These are phyloP conservation scores for Fusarium circinatum DNA, from an alignment of 2,329 filamentous ascomycete species.

Conservation along the genomic window DNA sequence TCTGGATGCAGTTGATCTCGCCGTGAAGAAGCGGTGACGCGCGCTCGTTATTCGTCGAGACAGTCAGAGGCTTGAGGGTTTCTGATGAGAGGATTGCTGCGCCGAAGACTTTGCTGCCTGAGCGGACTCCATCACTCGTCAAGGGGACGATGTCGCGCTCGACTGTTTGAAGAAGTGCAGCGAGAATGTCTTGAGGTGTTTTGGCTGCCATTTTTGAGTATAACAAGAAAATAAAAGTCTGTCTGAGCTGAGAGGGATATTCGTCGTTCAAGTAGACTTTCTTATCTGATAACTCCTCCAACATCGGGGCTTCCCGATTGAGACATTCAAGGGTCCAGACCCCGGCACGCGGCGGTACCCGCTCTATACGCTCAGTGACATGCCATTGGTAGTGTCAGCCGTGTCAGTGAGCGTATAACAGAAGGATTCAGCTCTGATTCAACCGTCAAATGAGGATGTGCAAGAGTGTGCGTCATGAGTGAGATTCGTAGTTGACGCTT, in stretches of 20 bases:
- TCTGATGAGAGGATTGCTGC: conserved; percentile 61
- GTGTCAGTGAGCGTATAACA: neutral
- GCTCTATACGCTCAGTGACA: neutral
- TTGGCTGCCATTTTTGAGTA: neutral
- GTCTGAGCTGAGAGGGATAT: neutral
- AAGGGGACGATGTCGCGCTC: conserved; percentile 62
- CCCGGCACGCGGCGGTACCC: conserved; percentile 16
- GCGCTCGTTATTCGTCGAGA: conserved; percentile 66
- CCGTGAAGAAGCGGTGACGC: conserved; percentile 66
- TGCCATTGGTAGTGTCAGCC: neutral
- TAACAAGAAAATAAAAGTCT: fast-evolving
- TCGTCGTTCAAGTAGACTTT: neutral
- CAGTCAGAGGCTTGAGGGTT: conserved; percentile 55
- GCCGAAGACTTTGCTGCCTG: conserved; percentile 67
- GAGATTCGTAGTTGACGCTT: neutral
- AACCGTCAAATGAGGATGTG: neutral
- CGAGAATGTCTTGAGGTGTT: conserved; percentile 46
- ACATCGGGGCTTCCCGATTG: conserved; percentile 6
- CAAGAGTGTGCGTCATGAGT: conserved; percentile 4
- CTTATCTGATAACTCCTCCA: conserved; percentile 3
- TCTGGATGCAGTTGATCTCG: conserved; percentile 69
- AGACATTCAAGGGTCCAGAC: neutral
- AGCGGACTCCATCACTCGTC: conserved; percentile 59
- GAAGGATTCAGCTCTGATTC: neutral
- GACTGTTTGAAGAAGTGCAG: conserved; percentile 54